Base-by-base conservation (phyloP, 2,329 filamentous ascomycete species). In the Cladorrhinum sp. region DNA sequence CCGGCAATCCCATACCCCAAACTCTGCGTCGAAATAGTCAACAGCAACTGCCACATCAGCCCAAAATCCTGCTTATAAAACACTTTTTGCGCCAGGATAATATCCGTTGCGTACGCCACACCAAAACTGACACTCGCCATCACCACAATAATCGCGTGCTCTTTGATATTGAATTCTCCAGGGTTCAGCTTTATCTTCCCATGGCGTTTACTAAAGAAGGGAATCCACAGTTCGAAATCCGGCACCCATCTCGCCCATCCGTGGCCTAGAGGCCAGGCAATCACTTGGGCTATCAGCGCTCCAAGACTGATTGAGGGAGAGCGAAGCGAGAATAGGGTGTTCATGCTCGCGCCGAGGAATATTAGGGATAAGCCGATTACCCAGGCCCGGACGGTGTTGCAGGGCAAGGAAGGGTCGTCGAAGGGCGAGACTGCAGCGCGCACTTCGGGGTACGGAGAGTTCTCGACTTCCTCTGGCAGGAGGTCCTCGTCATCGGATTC, bases 51-150 rank as follows among this genome's bases (percentile, higher is more conserved):
- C 69, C 88, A 91, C 1, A 77, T 65, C 64, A 89, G 79, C 20
- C 87, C 87, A 68, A 89, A 89, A 61, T 86, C 77, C 67, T 90
- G 82, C 70, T 87, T 85, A 71, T 92, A 92, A 67, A 91, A 91
- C 16, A 87, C 81, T 18, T 85, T 75, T 73, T 91, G 88, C 0
- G 88, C 88, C 1, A 91, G 77, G 50, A 92, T 82, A 28, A 91
- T 87, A 66, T 92, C 89, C 1, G 88, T 91, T 0, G 88, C 87
- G 67, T 92, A 92, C 2, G 88, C 86, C 5, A 82, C 85, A 55
- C 77, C 86, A 65, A 90, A 89, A 4, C 87, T 86, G 5, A 90
- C 86, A 69, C 88, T 85, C 16, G 89, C 87, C 85, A 88, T 88
- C 65, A 88, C 83, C 18, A 86, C 83, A 60, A 90, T 88, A 62